Percentiles rank a stretch among this genome's conserved stretches.
Conservation (phyloP, 2,329 filamentous ascomycete genomes). For the Epichloe bromicola region DNA sequence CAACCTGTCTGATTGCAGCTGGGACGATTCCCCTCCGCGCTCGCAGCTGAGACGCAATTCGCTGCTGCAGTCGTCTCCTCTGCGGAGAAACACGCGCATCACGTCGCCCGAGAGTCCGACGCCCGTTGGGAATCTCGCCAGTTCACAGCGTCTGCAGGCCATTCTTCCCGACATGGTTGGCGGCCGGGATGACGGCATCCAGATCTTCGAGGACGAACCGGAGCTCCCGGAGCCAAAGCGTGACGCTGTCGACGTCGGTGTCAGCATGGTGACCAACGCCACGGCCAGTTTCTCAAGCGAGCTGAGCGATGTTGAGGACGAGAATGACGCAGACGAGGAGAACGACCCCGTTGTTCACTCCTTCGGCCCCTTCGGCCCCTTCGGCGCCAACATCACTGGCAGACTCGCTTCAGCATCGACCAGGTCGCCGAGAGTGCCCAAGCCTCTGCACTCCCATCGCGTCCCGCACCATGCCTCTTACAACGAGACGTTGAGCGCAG, state of each 20-base stretch:
- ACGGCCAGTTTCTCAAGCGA: conserved; percentile 46
- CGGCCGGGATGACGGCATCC: conserved; percentile 31
- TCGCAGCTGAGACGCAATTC: conserved; percentile 18
- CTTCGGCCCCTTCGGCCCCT: conserved; percentile 82
- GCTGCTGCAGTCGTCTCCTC: conserved; percentile 46
- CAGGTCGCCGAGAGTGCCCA: conserved; percentile 43
- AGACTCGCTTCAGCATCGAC: conserved; percentile 68
- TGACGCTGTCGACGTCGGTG: conserved; percentile 16
- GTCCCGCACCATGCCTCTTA: conserved; percentile 11
- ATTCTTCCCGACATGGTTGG: conserved; percentile 24
- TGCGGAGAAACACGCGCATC: conserved; percentile 44
- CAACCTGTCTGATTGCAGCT: conserved; percentile 52
- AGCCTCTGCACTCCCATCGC: conserved; percentile 14
- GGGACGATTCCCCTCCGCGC: conserved; percentile 48
- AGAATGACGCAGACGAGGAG: conserved; percentile 72
- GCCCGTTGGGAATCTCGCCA: conserved; percentile 25
- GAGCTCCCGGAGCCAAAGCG: conserved; percentile 25
- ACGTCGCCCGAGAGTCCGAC: conserved; percentile 63
- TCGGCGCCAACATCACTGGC: conserved; percentile 72
- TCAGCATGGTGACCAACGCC: conserved; percentile 37
- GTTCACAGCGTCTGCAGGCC: conserved; percentile 32
- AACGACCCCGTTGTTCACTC: conserved; percentile 89
- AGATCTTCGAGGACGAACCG: conserved; percentile 61
- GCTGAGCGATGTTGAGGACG: conserved; percentile 43
- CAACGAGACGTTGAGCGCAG: conserved; percentile 11